Evolutionary conservation across 2,329 filamentous ascomycete genomes (phyloP).

Genomic region (Lachnellula occidentalis): DNA sequence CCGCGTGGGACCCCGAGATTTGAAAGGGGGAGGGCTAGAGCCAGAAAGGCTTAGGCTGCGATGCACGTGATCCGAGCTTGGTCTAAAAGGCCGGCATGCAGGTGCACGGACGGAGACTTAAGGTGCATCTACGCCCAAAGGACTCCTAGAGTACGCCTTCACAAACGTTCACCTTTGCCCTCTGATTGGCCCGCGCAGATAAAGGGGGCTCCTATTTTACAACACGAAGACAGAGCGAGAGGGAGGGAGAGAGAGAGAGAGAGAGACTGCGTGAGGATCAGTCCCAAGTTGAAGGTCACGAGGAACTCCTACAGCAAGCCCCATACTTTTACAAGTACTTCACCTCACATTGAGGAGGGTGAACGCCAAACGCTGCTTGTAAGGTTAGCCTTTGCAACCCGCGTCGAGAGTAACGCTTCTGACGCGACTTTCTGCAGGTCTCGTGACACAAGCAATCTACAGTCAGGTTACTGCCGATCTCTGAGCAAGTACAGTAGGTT

Average conservation of each 20-base stretch:
- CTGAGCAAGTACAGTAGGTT: background rate
- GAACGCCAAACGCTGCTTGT: no score
- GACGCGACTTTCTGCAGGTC: constrained; percentile 2
- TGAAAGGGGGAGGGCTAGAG: no score
- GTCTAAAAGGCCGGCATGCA: no score
- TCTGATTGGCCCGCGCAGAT: background rate
- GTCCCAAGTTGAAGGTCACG: background rate
- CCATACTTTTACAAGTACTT: no score
- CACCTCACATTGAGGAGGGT: no score
- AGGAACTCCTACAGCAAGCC: background rate
- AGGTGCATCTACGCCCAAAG: no score
- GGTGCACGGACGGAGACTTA: no score
- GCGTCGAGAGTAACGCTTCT: background rate
- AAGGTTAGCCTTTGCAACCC: background rate
- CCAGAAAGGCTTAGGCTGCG: no score
- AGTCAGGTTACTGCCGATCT: background rate
- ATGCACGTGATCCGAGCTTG: no score
- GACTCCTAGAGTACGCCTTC: no score
- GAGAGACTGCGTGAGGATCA: background rate
- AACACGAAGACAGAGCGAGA: background rate
- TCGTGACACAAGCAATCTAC: constrained; percentile 8
- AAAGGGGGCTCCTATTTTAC: background rate
- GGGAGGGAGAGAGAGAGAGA: background rate
- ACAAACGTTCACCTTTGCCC: no score
- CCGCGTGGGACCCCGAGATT: no score